Base-by-base conservation (phyloP, 2,329 filamentous ascomycete genomes). In the Nemania bipapillata region DNA sequence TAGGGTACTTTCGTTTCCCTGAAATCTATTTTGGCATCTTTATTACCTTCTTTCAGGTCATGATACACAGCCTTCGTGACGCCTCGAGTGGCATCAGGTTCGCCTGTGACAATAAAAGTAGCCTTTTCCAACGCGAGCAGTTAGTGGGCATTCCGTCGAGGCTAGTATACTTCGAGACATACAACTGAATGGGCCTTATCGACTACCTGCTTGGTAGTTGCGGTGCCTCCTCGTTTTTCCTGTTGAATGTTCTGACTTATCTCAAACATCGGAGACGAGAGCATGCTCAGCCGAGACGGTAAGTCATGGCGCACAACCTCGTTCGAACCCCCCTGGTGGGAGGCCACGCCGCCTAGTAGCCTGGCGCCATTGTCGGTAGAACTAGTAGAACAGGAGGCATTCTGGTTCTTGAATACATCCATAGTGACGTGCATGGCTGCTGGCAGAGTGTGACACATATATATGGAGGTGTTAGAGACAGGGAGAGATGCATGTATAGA, bases 1-100 rank as follows among this genome's bases (percentile, higher is more conserved):
- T 74, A 75, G 0, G 70, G 61, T 2, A 28, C 55, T 24, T 22
- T 3, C 0, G 54, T 62, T 26, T 70, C 45, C 15, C 32, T 54
- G 56, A 74, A 59, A 8, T 72, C 63, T 12, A 76, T 54, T 0
- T 47, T 54, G 40, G 49, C 54, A n/a, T 45, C 20, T n/a, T 28
- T 83, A 68, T 84, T 80, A 0, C 83, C 84, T 2, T 79, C 81
- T 24, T 70, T 74, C 8, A 85, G 72, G 73, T 87, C 86, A 2
- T 30, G 12, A 28, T 70, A 65, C 2, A 72, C 60, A 4, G 58
- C 55, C 42, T 68, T 35, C 4, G 35, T 6, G 3, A 72, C 56
- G 28, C 60, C 65, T 20, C 32, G 26, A 4, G 59, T 9, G 3
- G 42, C 47, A 1, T 63, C 37, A 32, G 61, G 50, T 1, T 54